These are phyloP conservation scores for Polytolypa hystricis DNA, from an alignment of 2,329 filamentous ascomycete species.

Conservation along the genomic window DNA sequence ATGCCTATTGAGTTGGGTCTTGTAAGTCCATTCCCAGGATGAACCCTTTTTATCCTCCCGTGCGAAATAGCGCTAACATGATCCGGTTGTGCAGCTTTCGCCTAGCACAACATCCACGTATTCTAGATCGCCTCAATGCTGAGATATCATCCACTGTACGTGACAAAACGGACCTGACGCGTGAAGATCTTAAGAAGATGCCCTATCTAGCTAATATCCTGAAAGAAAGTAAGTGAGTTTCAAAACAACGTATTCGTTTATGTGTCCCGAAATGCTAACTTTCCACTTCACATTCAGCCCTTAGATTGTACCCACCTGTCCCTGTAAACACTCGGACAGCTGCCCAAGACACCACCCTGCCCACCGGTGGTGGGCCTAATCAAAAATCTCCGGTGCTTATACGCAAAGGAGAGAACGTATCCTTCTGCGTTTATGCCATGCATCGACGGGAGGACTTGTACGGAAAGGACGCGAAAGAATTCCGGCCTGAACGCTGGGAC, in stretches of 20 bases:
- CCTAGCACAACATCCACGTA: slow-evolving; percentile 15
- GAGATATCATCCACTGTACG: slow-evolving; percentile 42
- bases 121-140: slow-evolving; percentile 17
- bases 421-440: slow-evolving; percentile 60
- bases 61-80: slow-evolving; percentile 30
- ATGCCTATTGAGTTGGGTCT: slow-evolving; percentile 33
- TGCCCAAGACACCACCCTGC: slow-evolving; percentile 32
- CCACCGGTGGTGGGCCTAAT: slow-evolving; percentile 50
- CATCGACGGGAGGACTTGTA: slow-evolving; percentile 56
- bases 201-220: slow-evolving; percentile 11
- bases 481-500: slow-evolving; percentile 55
- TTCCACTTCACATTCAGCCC: slow-evolving; percentile 14
- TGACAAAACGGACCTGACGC: background rate
- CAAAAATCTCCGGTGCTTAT: slow-evolving; percentile 50
- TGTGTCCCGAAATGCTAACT: slow-evolving; percentile 3
- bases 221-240: slow-evolving; percentile 6
- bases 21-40: slow-evolving; percentile 41
- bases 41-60: too few species aligned
- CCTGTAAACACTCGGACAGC: slow-evolving; percentile 35
- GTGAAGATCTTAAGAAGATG: slow-evolving; percentile 9
- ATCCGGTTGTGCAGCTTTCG: slow-evolving; percentile 33
- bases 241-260: slow-evolving; percentile 9
- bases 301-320: slow-evolving; percentile 37
- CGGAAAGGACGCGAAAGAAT: slow-evolving; percentile 37
- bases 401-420: slow-evolving; percentile 53